Percentiles rank a stretch among this genome's conserved stretches.
phyloP scores from a whole-genome alignment of 768 basidiomycete species.

The Collybiopsis confluens region DNA sequence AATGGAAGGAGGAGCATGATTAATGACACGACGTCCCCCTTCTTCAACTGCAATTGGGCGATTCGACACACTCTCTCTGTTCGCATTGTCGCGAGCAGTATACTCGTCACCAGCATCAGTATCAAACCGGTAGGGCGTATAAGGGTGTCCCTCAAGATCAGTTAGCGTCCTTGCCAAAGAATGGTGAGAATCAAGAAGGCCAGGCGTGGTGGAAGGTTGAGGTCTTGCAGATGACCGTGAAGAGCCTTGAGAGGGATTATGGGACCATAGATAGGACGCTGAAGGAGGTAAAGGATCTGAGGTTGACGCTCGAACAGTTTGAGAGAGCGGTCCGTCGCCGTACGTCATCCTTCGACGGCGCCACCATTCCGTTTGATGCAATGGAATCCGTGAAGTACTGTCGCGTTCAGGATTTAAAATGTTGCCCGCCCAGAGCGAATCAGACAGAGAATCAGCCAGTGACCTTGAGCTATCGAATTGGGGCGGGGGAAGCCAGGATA shows the following conservation, averaged over 20 bases:
- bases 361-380: neutral
- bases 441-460: neutral
- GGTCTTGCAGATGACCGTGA: neutral
- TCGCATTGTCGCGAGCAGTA: neutral
- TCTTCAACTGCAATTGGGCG: neutral
- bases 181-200: conserved; percentile 6
- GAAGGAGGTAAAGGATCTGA: neutral
- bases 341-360: neutral
- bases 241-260: neutral
- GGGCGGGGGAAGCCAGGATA: conserved; percentile 5
- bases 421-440: neutral
- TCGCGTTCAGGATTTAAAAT: neutral
- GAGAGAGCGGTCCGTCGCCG: neutral
- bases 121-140: no score
- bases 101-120: neutral
- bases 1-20: conserved; percentile 13
- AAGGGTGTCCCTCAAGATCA: conserved; percentile 4
- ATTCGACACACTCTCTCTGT: neutral
- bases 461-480: neutral
- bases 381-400: neutral
- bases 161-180: conserved; percentile 17
- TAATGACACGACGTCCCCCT: neutral
- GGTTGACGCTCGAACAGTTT: neutral
- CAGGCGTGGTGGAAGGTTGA: neutral
- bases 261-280: neutral